Evolutionary conservation across 2,329 filamentous ascomycete genomes (phyloP).

Genomic region (Aspergillus flavus): DNA sequence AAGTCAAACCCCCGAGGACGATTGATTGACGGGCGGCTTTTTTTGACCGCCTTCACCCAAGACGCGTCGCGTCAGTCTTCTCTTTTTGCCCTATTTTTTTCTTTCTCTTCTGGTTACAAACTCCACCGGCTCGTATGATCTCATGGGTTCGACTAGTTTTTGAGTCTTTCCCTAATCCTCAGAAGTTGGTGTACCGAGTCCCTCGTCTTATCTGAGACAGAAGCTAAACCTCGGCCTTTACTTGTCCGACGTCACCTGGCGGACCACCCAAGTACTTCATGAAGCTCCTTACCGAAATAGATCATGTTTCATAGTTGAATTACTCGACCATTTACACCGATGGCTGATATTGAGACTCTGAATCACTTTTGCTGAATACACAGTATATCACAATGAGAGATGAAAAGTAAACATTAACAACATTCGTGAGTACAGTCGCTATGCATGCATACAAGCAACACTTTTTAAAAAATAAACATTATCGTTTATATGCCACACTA

Average conservation of each 20-base stretch:
- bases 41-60: conserved; percentile 6
- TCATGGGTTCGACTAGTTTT: not conserved
- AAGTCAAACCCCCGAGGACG: not conserved
- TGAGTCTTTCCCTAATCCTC: not conserved
- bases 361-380: not conserved
- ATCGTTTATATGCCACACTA: not conserved
- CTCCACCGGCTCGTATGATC: not conserved
- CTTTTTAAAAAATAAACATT: not conserved
- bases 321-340: not conserved
- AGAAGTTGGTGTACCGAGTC: not conserved
- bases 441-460: not conserved
- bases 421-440: not conserved
- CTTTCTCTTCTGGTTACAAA: not conserved
- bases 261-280: not conserved
- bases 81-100: conserved; percentile 2
- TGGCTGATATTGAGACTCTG: not conserved
- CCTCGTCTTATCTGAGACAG: not conserved
- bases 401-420: not conserved
- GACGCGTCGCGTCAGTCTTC: conserved; percentile 10
- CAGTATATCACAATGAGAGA: not conserved
- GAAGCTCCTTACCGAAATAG: not conserved
- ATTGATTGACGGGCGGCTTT: conserved; percentile 6
- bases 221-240: not conserved
- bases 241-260: not conserved
- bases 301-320: not conserved